A percentile compares a stretch with the other conserved stretches of the same genome.
Conservation (phyloP, 2,329 filamentous ascomycete genomes). For the Pezizomycotina sp. region DNA sequence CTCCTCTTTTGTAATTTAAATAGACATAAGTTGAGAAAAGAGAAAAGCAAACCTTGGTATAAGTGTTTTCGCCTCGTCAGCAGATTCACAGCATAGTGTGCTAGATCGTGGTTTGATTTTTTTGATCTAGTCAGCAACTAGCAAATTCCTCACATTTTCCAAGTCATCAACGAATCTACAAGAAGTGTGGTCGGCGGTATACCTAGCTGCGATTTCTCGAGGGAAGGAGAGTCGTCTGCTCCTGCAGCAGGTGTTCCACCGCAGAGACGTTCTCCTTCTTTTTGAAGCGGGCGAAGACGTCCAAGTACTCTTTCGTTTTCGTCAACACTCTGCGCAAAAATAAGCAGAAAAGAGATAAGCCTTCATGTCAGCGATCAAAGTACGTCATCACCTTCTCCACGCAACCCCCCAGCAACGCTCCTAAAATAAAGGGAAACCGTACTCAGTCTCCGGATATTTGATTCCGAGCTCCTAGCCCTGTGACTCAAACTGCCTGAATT, state of each 20-base stretch:
- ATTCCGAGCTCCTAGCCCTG: constrained; percentile 58
- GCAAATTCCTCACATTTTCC: background rate
- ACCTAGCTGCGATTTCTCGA: constrained; percentile 88
- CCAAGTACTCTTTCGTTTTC: constrained; percentile 82
- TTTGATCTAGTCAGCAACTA: background rate
- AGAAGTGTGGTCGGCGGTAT: constrained; percentile 23
- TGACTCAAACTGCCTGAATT: constrained; percentile 78
- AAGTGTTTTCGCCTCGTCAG: constrained; percentile 90
- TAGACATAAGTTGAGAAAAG: background rate
- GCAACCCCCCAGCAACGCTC: constrained; percentile 5
- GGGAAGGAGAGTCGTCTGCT: constrained; percentile 66
- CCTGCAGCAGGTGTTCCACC: constrained; percentile 72
- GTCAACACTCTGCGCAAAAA: constrained; percentile 59
- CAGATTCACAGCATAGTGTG: constrained; percentile 76
- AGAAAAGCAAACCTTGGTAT: constrained; percentile 73
- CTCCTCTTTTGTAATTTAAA: background rate
- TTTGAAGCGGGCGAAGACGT: constrained; percentile 90
- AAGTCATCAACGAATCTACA: constrained; percentile 6
- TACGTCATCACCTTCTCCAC: background rate
- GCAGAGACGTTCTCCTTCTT: constrained; percentile 86
- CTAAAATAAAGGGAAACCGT: constrained; percentile 29
- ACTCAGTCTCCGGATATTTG: constrained; percentile 71
- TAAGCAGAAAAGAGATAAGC: too few relatives aligned
- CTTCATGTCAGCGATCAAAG: background rate
- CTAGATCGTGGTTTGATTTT: constrained; percentile 7